Base-by-base conservation (phyloP, 225 moss, liverwort and hornwort species). In the Marchantia paleacea region DNA sequence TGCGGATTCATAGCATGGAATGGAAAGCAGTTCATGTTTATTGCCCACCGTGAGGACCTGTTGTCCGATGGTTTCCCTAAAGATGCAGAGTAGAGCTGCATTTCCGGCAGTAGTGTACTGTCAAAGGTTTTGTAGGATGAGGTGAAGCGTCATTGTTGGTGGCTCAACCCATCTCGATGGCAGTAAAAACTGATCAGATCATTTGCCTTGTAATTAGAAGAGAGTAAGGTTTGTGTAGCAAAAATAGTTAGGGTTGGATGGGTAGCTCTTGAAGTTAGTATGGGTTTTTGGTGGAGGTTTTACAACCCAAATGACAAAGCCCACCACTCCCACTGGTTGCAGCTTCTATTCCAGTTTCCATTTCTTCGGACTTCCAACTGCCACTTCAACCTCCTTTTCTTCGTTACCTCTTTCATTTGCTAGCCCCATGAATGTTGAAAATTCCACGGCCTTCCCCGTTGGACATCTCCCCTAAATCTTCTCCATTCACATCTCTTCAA, bases 81-180 rank as follows among this genome's bases (percentile, higher is more conserved):
- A 26, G 66, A 28, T 68, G 26, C 66, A 30, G 15, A 15, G 64
- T 10, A 64, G 39, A 39, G 39, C 39, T 39, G 39, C 39, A 39
- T 39, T 39, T 39, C 16, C 69, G 39, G 8, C 69, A 47, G 28
- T 18, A 1, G 47, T 47, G 14, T 57, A 70, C 47, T 19, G 18
- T 70, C 47, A 70, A 70, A 49, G 39, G 48, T 18, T 70, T 47
- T 47, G 2, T 29, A 6, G 11, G 53, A 24, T 78, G 78, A 62
- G 74, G 78, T 39, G 83, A 79, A 83, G 25, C 50, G 79, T 65
- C 83, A 83, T 70, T 70, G 69, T 49, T 48, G 69, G 69, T 83
- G 83, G 74, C 79, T 79, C 79, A 83, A 83, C 55, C 67, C 79
- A 83, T 83, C 79, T 83, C 83, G 74, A 30, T 31, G 68, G 22